phyloP scores from a whole-genome alignment of 805 yeast species.

The Suhomyces canberraensis region DNA sequence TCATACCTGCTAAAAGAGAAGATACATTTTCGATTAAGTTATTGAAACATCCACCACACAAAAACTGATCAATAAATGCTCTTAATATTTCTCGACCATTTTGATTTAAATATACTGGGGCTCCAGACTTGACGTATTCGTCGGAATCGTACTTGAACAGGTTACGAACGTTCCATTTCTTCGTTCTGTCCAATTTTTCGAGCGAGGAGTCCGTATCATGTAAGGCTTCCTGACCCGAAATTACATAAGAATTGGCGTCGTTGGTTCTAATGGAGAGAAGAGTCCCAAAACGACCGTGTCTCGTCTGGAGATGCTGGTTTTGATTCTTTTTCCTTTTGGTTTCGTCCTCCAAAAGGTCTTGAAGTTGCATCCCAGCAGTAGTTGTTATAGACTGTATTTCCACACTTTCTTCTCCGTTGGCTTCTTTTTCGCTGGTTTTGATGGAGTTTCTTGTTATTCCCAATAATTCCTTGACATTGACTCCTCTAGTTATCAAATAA shows the following conservation, averaged over 20 bases:
- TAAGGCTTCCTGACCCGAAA: slow-evolving; percentile 68
- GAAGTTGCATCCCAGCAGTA: slow-evolving; percentile 40
- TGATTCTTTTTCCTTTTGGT: slow-evolving; percentile 47
- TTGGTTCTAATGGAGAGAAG: slow-evolving; percentile 67
- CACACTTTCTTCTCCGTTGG: slow-evolving; percentile 5
- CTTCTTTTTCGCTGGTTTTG: background rate
- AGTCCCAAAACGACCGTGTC: slow-evolving; percentile 93
- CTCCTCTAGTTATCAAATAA: slow-evolving; percentile 57
- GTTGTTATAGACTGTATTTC: slow-evolving; percentile 21
- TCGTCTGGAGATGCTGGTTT: slow-evolving; percentile 52
- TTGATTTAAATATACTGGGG: slow-evolving; percentile 24
- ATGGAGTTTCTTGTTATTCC: background rate
- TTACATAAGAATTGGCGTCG: slow-evolving; percentile 59
- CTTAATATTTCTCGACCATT: slow-evolving; percentile 21
- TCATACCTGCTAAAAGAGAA: slow-evolving; percentile 34
- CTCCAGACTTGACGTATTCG: slow-evolving; percentile 22
- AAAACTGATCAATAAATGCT: slow-evolving; percentile 50
- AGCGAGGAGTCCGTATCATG: slow-evolving; percentile 51
- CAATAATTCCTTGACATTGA: slow-evolving; percentile 3
- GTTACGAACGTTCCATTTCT: slow-evolving; percentile 56
- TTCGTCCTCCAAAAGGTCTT: slow-evolving; percentile 60
- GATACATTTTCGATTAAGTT: slow-evolving; percentile 56
- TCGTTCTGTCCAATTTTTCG: slow-evolving; percentile 61
- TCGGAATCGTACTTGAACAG: slow-evolving; percentile 41
- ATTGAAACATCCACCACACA: slow-evolving; percentile 74